Base-by-base conservation (phyloP, 2,329 filamentous ascomycete species). In the Sarocladium kiliense region DNA sequence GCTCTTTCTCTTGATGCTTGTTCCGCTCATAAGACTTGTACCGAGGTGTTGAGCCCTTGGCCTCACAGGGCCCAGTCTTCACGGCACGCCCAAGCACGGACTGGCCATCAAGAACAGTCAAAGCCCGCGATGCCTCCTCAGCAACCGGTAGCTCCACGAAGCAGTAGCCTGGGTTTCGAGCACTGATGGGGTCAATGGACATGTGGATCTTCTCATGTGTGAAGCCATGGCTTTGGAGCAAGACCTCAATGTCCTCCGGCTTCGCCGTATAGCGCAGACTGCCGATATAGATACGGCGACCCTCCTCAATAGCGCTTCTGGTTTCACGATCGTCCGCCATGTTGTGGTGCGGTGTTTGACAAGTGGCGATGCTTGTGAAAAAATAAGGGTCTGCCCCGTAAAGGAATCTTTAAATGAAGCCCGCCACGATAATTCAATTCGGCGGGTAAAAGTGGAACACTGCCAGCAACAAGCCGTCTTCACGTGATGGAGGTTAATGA, bases 131-230 rank as follows among this genome's bases (percentile, higher is more conserved):
- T 23, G 57, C 56, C 53, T 36, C 54, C 39, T 54, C 56, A 14
- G 39, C 37, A 19, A 44, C 36, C 12, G 25, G 18, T 3, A 57
- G 54, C 36, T 57, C 56, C 32, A 57, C 81, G 62, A 91, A 90
- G 71, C 86, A 90, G 71, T 89, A 88, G 36, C 84, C 86, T 0
- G 86, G 86, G 65, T 89, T 90, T 44, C 86, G 77, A 39, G 79
- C 81, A 27, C 80, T 86, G 66, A 87, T 82, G 1, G 84, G 80
- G 62, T 90, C 86, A 54, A 87, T 77, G 1, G 84, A 85, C 62
- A 57, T 54, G 53, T 57, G 56, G 25, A 57, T 51, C 19, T 57
- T 45, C 34, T 57, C 53, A 25, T 57, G 55, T 25, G 41, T 44
- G 11, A 61, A 61, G 27, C 65, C 68, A 19, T 64, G 62, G 27